A percentile compares a stretch with the other conserved stretches of the same genome.
phyloP scores from a whole-genome alignment of 1,284 basidiomycete species.

The Ceratobasidium papillatum region DNA sequence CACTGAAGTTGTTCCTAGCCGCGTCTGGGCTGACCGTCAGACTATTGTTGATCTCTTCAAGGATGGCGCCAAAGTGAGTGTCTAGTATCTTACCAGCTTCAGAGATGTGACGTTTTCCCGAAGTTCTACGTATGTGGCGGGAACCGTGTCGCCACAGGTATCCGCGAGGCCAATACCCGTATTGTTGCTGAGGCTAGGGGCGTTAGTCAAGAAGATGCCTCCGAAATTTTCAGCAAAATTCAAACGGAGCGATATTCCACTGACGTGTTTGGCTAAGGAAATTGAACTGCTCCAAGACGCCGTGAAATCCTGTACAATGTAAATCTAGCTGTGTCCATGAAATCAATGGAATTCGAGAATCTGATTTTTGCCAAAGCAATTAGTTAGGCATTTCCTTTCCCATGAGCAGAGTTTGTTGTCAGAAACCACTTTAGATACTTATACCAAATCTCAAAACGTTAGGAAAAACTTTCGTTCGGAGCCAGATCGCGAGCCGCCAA shows the following conservation, averaged over 20 bases:
- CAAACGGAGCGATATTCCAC: constrained; percentile 47
- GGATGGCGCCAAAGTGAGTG: constrained; percentile 51
- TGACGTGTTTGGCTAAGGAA: constrained; percentile 57
- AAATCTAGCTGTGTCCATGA: too few relatives aligned
- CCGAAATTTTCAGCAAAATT: constrained; percentile 11
- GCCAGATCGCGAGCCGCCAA: too few relatives aligned
- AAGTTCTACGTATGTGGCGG: constrained; percentile 36
- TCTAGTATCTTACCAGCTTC: not conserved
- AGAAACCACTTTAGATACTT: too few relatives aligned
- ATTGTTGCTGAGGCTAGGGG: constrained; percentile 2
- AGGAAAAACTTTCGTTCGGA: too few relatives aligned
- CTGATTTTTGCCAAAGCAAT: too few relatives aligned
- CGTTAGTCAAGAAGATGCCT: not conserved
- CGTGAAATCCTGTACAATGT: too few relatives aligned
- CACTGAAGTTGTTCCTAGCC: constrained; percentile 49
- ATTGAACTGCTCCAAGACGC: too few relatives aligned
- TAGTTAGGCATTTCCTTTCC: too few relatives aligned
- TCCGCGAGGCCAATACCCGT: constrained; percentile 9
- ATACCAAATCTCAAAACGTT: too few relatives aligned
- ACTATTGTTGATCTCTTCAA: constrained; percentile 53
- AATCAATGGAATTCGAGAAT: too few relatives aligned
- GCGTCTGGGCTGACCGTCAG: constrained; percentile 58
- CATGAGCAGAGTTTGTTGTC: too few relatives aligned
- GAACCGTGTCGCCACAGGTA: not conserved
- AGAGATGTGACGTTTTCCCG: not conserved